phyloP scores from a whole-genome alignment of 495 filamentous ascomycete species.

The Neurospora sp. region DNA sequence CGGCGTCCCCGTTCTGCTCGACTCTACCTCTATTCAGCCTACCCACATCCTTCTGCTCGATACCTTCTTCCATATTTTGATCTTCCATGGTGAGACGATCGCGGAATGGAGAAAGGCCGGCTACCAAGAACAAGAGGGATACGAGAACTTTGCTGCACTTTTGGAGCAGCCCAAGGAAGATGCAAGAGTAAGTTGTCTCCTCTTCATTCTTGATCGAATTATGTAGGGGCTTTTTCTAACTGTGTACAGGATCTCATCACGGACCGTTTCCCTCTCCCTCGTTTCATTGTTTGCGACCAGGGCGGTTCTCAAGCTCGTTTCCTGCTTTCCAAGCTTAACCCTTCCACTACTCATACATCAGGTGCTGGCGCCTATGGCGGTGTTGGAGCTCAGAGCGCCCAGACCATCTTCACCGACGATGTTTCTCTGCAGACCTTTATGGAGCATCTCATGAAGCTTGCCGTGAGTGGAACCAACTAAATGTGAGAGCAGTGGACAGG shows the following conservation, averaged over 20 bases:
- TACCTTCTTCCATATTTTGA: conserved; percentile 99
- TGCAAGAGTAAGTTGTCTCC: conserved; percentile 57
- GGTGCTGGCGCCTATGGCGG: conserved; percentile 73
- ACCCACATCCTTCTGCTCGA: conserved; percentile 92
- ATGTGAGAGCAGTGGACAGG: background rate
- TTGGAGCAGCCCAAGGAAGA: conserved; percentile 97
- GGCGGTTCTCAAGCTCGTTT: conserved; percentile 97
- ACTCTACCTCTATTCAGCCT: conserved; percentile 92
- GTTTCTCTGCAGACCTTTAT: conserved; percentile 98
- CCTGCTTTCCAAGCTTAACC: conserved; percentile 94
- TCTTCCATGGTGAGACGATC: conserved; percentile 97
- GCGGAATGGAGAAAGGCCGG: conserved; percentile 98
- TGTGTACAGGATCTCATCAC: conserved; percentile 78
- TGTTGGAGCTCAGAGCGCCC: conserved; percentile 72
- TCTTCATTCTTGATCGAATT: background rate
- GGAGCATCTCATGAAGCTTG: conserved; percentile 97
- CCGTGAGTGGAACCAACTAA: conserved; percentile 48
- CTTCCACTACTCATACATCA: conserved; percentile 93
- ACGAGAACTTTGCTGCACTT: conserved; percentile 87
- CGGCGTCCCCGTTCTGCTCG: conserved; percentile 79
- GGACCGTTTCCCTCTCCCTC: conserved; percentile 93
- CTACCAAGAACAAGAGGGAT: conserved; percentile 96
- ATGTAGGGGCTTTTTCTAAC: conserved; percentile 5
- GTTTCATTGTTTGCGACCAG: conserved; percentile 98
- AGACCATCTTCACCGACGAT: conserved; percentile 99